Percentiles rank a stretch among this genome's conserved stretches.
phyloP scores from a whole-genome alignment of 2,329 filamentous ascomycete genomes.

The Fusarium beomiforme region DNA sequence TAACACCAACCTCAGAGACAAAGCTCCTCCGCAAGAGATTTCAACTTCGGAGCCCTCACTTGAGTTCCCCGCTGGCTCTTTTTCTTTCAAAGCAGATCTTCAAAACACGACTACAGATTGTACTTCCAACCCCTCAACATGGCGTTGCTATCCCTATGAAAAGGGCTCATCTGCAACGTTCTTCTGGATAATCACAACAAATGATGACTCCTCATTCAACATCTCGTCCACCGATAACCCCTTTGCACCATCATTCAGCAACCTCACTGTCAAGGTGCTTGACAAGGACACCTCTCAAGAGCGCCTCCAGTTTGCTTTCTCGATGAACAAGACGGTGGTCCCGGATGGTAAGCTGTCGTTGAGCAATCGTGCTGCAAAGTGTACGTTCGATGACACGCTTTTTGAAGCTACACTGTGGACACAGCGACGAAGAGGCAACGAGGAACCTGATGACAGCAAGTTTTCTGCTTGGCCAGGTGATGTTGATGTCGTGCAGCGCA shows the following conservation, averaged over 20 bases:
- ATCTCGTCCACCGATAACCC: conserved; percentile 67
- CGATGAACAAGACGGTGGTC: conserved; percentile 61
- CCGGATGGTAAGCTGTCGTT: conserved; percentile 56
- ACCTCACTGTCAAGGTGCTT: conserved; percentile 59
- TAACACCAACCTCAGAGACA: conserved; percentile 8
- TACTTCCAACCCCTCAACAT: conserved; percentile 66
- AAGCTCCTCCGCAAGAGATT: neutral
- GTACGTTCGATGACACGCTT: conserved; percentile 66
- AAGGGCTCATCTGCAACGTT: conserved; percentile 60
- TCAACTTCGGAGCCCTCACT: conserved; percentile 11
- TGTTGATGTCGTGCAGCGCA: conserved; percentile 64
- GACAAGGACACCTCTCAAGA: conserved; percentile 60
- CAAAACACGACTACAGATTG: conserved; percentile 63
- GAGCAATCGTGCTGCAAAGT: conserved; percentile 59
- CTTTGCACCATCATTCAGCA: conserved; percentile 65
- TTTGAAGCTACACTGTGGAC: conserved; percentile 71
- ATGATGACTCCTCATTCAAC: conserved; percentile 54
- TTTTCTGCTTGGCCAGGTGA: conserved; percentile 66
- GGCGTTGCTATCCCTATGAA: conserved; percentile 69
- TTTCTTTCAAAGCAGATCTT: conserved; percentile 68
- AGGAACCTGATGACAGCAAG: conserved; percentile 19
- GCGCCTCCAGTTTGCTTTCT: conserved; percentile 67
- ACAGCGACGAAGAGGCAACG: conserved; percentile 43
- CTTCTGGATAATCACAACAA: conserved; percentile 66
- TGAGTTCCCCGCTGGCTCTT: conserved; percentile 71